These are phyloP conservation scores for Neonectria punicea DNA, from an alignment of 2,329 filamentous ascomycete species.

Conservation along the genomic window DNA sequence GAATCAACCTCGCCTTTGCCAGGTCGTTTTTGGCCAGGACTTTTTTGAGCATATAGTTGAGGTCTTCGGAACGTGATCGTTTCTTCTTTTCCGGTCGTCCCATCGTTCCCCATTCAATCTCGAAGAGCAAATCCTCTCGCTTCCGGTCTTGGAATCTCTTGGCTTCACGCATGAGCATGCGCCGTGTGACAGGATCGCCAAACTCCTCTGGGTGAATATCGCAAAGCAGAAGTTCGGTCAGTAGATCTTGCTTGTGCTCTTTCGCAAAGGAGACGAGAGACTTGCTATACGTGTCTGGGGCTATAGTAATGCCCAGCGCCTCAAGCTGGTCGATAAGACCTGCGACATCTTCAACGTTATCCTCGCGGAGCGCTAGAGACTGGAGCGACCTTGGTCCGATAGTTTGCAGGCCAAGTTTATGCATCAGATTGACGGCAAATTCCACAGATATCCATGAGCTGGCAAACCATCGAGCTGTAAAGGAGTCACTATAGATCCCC, in stretches of 20 bases:
- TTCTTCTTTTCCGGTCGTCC: conserved; percentile 23
- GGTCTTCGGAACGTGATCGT: conserved; percentile 33
- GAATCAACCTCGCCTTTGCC: conserved; percentile 39
- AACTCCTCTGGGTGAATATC: conserved; percentile 68
- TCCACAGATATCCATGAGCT: conserved; percentile 76
- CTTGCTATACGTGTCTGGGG: conserved; percentile 71
- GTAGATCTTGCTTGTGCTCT: conserved; percentile 62
- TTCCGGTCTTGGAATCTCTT: conserved; percentile 49
- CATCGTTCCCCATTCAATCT: conserved; percentile 47
- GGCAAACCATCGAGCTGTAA: conserved; percentile 86
- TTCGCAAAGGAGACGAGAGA: conserved; percentile 72
- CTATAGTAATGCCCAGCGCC: conserved; percentile 70
- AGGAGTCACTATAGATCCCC: conserved; percentile 53
- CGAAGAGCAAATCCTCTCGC: conserved; percentile 56
- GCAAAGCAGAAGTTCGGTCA: conserved; percentile 57
- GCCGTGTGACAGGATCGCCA: conserved; percentile 56
- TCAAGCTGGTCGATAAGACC: conserved; percentile 70
- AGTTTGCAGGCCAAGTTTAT: conserved; percentile 74
- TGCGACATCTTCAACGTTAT: conserved; percentile 64
- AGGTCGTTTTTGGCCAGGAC: conserved; percentile 26
- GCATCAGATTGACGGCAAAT: conserved; percentile 75
- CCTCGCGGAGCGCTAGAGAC: conserved; percentile 76
- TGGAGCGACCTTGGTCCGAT: conserved; percentile 83
- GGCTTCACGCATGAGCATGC: conserved; percentile 50
- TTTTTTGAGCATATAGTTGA: conserved; percentile 37